A percentile compares a stretch with the other conserved stretches of the same genome.
These are phyloP conservation scores for Chaetomium fimeti DNA, from an alignment of 495 filamentous ascomycete species.

Conservation along the genomic window DNA sequence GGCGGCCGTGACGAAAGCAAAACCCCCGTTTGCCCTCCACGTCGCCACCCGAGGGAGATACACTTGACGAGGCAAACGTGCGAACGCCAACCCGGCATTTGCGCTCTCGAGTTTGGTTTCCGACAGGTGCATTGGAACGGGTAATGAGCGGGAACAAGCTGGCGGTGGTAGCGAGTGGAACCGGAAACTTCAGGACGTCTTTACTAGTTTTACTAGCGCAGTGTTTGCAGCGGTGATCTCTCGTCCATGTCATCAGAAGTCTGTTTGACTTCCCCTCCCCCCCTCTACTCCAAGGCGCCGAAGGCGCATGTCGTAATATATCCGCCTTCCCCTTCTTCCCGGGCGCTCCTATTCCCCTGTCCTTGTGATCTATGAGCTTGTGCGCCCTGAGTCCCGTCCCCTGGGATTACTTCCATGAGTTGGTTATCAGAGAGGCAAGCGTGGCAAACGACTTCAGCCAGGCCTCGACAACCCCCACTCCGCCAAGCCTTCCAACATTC, in stretches of 20 bases:
- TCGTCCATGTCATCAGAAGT: slow-evolving; percentile 12
- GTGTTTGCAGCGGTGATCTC: slow-evolving; percentile 4
- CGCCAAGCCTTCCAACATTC: background rate
- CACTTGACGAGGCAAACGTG: no score
- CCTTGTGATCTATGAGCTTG: background rate
- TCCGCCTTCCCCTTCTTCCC: background rate
- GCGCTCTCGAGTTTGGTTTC: background rate
- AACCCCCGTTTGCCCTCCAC: slow-evolving; percentile 4
- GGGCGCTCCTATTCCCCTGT: background rate
- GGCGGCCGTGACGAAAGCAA: no score
- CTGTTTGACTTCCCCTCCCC: background rate
- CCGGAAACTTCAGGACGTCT: background rate
- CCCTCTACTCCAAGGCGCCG: no score
- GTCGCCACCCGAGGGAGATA: background rate
- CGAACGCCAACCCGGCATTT: background rate
- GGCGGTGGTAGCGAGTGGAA: background rate
- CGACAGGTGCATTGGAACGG: background rate
- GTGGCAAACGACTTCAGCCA: no score
- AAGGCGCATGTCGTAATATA: slow-evolving; percentile 7
- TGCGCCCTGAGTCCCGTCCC: no score
- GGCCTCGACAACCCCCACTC: background rate
- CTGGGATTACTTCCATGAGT: no score
- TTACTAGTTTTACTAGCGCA: background rate
- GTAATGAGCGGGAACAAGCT: background rate
- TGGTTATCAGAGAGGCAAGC: background rate